Percentiles rank a stretch among this genome's conserved stretches.
phyloP scores from a whole-genome alignment of 371 early-diverging fungal genomes.

The Mortierella sp. region DNA sequence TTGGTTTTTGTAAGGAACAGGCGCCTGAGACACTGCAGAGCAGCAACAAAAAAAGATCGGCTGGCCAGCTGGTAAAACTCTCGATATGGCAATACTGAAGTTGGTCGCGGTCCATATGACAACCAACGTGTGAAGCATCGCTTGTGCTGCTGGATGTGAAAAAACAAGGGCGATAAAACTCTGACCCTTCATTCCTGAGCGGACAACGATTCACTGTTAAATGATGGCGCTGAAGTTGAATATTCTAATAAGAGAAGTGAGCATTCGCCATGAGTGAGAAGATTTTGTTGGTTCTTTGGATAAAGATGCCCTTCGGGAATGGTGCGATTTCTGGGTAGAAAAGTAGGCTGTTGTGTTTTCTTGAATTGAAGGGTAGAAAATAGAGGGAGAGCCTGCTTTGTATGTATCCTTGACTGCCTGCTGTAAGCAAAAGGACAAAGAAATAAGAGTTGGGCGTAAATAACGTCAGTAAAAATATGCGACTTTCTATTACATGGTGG shows the following conservation, averaged over 20 bases:
- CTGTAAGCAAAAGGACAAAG: neutral
- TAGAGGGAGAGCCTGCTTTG: neutral
- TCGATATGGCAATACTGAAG: neutral
- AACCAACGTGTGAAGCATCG: neutral
- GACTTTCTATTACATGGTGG: neutral
- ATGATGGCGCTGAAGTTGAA: neutral
- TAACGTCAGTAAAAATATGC: neutral
- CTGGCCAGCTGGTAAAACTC: neutral
- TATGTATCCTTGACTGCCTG: neutral
- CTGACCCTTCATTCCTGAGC: neutral
- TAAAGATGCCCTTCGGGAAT: neutral
- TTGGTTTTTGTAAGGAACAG: too few relatives aligned
- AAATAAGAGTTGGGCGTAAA: neutral
- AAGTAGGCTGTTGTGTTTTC: neutral
- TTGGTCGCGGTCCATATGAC: neutral
- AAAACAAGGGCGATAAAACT: slow-evolving; percentile 8
- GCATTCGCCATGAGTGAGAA: neutral
- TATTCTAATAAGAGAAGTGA: neutral
- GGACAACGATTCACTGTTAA: neutral
- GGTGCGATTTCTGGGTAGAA: neutral
- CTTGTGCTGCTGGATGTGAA: neutral
- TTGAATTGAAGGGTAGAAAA: neutral
- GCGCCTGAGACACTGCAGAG: too few relatives aligned
- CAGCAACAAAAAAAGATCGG: too few relatives aligned
- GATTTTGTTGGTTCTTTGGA: neutral